phyloP scores from a whole-genome alignment of 208 protist genomes.

The Phytomonas sp. region DNA sequence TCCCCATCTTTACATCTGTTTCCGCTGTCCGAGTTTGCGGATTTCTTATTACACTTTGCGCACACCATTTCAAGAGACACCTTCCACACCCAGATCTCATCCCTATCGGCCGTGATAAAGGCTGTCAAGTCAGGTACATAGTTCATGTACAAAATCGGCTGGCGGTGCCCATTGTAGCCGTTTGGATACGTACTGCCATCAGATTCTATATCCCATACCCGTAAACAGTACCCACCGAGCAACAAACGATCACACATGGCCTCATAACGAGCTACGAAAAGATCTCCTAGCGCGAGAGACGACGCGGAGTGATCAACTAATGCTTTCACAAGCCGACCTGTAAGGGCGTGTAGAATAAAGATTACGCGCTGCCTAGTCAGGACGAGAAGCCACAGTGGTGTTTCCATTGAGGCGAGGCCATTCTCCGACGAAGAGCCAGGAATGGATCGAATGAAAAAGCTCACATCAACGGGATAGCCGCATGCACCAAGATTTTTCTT shows the following conservation, averaged over 20 bases:
- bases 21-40: constrained; percentile 8
- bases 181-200: constrained; percentile 23
- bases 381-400: constrained; percentile 48
- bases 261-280: constrained; percentile 69
- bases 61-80: constrained; percentile 13
- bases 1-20: too few species aligned
- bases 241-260: constrained; percentile 47
- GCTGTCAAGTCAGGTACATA: constrained; percentile 33
- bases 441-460: constrained; percentile 28
- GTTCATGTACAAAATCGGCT: constrained; percentile 44
- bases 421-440: not conserved
- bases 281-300: constrained; percentile 38
- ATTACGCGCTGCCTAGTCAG: constrained; percentile 66
- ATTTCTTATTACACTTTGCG: not conserved
- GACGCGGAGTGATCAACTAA: constrained; percentile 32
- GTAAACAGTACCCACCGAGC: constrained; percentile 55
- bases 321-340: constrained; percentile 27
- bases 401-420: not conserved
- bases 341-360: constrained; percentile 60
- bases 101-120: constrained; percentile 67
- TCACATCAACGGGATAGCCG: constrained; percentile 70
- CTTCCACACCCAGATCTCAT: constrained; percentile 64
- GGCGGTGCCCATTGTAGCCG: constrained; percentile 55
- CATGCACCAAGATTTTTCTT: constrained; percentile 13
- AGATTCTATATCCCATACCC: constrained; percentile 53